phyloP scores from a whole-genome alignment of 23 red algal species.

The Cyanidium caldarium region DNA sequence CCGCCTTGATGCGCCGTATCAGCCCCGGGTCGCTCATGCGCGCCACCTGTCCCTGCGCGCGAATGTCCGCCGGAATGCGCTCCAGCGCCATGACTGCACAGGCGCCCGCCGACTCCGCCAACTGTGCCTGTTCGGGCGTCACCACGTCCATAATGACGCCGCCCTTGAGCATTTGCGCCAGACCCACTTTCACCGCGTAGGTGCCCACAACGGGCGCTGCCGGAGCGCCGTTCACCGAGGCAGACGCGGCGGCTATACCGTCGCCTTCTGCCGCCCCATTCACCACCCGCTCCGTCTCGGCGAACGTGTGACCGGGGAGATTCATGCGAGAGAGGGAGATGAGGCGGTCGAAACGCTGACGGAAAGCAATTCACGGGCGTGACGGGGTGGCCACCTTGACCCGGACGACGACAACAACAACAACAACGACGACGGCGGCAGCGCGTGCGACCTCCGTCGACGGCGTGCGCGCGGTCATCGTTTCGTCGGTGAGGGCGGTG shows the following conservation, averaged over 20 bases:
- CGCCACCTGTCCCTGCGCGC: constrained; percentile 59
- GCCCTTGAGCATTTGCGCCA: constrained; percentile 99
- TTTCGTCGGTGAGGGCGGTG: too few species aligned
- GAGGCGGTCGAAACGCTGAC: too few species aligned
- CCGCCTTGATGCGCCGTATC: constrained; percentile 68
- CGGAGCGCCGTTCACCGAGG: not conserved
- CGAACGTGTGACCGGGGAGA: constrained; percentile 9
- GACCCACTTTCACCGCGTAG: constrained; percentile 84
- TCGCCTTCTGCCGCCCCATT: constrained; percentile 1
- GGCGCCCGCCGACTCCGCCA: constrained; percentile 85
- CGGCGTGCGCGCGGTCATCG: too few species aligned
- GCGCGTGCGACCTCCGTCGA: too few species aligned
- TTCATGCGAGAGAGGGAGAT: too few species aligned
- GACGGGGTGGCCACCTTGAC: too few species aligned
- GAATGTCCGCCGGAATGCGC: constrained; percentile 97
- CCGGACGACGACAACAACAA: too few species aligned
- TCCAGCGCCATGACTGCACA: constrained; percentile 99
- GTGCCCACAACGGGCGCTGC: constrained; percentile 21
- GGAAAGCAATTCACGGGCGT: too few species aligned
- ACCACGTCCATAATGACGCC: constrained; percentile 99
- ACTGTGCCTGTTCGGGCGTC: constrained; percentile 79
- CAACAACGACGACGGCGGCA: too few species aligned
- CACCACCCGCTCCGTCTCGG: constrained; percentile 14
- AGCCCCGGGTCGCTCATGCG: constrained; percentile 88
- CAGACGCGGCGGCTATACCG: not conserved